Evolutionary conservation across 2,329 filamentous ascomycete species (phyloP).

Genomic region (Paraphoma chrysanthemicola): DNA sequence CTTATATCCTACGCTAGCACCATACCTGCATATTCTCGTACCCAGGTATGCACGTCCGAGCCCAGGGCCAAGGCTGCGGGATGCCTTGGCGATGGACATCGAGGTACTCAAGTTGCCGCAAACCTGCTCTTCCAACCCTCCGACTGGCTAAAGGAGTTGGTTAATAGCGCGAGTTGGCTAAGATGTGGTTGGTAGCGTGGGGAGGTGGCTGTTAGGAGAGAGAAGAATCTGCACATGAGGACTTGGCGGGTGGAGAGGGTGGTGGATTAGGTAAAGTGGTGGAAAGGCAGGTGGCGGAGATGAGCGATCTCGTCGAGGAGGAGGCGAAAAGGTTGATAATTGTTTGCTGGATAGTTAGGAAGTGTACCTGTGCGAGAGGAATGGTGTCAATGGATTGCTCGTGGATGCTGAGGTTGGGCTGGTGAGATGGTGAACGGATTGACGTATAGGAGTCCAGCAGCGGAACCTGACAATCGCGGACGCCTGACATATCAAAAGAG

Average conservation of each 20-base stretch:
- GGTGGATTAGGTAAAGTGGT: background rate
- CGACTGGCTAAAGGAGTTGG: conserved; percentile 11
- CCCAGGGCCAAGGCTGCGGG: conserved; percentile 31
- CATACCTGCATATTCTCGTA: background rate
- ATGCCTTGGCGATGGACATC: conserved; percentile 33
- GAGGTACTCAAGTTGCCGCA: conserved; percentile 30
- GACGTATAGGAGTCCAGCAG: too few relatives aligned
- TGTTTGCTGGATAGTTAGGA: too few relatives aligned
- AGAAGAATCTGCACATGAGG: conserved; percentile 5
- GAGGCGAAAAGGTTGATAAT: too few relatives aligned
- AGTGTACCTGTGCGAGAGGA: too few relatives aligned
- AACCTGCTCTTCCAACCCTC: conserved; percentile 4
- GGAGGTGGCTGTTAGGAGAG: conserved; percentile 7
- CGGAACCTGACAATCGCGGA: too few relatives aligned
- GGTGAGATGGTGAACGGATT: too few relatives aligned
- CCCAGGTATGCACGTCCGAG: conserved; percentile 8
- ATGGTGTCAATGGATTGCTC: too few relatives aligned
- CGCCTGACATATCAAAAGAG: too few relatives aligned
- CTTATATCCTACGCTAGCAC: conserved; percentile 14
- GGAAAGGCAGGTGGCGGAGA: background rate
- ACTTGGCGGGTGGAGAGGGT: background rate
- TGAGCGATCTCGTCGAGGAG: background rate
- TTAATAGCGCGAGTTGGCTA: background rate
- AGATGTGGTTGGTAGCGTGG: conserved; percentile 4
- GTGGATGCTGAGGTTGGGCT: too few relatives aligned